Base-by-base conservation (phyloP, 495 filamentous ascomycete species). In the Aspergillus cristatus region DNA sequence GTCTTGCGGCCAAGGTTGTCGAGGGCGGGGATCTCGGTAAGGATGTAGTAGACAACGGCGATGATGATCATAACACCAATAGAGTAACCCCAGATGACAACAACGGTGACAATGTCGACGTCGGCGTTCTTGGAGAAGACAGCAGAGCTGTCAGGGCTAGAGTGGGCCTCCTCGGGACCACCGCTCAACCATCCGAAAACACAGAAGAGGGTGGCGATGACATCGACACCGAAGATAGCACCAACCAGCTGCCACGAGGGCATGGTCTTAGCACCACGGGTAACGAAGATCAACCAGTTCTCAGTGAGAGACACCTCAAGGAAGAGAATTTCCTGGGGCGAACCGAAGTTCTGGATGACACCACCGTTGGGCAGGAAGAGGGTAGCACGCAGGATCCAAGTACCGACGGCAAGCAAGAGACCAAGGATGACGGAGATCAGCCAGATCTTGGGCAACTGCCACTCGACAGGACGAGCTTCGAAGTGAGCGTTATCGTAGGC, bases 241-340 rank as follows among this genome's bases (percentile, higher is more conserved):
- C 67, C 72, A 43, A 84, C 71, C 35, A 84, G 65, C 61, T 84
- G 79, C 76, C 77, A 83, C 32, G 78, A 81, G 42, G 80, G 80
- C 67, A 68, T 77, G 41, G 80, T 84, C 51, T 78, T 70, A 43
- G 69, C 75, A 61, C 80, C 80, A 63, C 79, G 78, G 47, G 80
- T 84, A 43, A 84, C 79, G 67, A 84, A 84, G 64, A 84, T 84
- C 45, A 84, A 70, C 80, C 80, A 84, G 62, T 84, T 84, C 63
- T 84, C 79, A 40, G 80, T 84, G 34, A 84, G 70, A 24, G 80
- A 73, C 54, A 84, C 65, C 65, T 84, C 76, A 24, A 84, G 65
- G 75, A 84, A 83, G 53, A 84, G 72, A 50, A 84, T 78, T 52
- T 76, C 74, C 62, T 84, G 79, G 35, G 81, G 72, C 48, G 70